Evolutionary conservation across 768 basidiomycete genomes (phyloP), one percentile per base, ranked within the genome.

Genomic region (Holtermannia corniformis): DNA sequence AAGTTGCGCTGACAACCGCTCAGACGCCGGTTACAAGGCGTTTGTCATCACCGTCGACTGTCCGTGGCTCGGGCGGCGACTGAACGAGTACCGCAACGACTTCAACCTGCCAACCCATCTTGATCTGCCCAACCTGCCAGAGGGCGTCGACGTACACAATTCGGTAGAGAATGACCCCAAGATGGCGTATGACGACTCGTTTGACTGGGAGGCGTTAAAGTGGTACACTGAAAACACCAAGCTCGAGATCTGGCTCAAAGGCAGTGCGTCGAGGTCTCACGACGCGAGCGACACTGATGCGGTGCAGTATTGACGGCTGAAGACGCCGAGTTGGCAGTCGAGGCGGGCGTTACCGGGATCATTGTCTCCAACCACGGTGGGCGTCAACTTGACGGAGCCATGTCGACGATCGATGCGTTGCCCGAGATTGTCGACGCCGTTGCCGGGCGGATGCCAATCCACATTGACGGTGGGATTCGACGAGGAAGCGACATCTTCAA

Each of bases 281-380:
- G n/a, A 16, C 19, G n/a, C 5, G 10, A n/a, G n/a, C n/a, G n/a
- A n/a, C n/a, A n/a, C n/a, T n/a, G n/a, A n/a, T n/a, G n/a, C n/a
- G n/a, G n/a, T n/a, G 43, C 23, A 22, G n/a, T n/a, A n/a, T 22
- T n/a, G 21, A 43, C 47, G 43, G 49, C 56, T 0, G 54, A 58
- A 32, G 69, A 71, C 32, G 65, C 59, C 10, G 53, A 61, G 3
- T 48, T 65, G 22, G 69, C 66, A 12, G 48, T 61, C 4, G 23
- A 55, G 28, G 40, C 56, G 43, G 62, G 62, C 11, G 50, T 59
- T 1, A 51, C 61, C 20, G 66, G 60, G 12, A 59, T 68, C 22
- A 55, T 68, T 22, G 58, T 66, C 3, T 57, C 55, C 1, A 68
- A 68, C 52, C 67, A 68, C 49, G 67, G 64, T 22, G 63, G 64